phyloP scores from a whole-genome alignment of 371 early-diverging fungal species.

The Lichtheimia corymbifera region DNA sequence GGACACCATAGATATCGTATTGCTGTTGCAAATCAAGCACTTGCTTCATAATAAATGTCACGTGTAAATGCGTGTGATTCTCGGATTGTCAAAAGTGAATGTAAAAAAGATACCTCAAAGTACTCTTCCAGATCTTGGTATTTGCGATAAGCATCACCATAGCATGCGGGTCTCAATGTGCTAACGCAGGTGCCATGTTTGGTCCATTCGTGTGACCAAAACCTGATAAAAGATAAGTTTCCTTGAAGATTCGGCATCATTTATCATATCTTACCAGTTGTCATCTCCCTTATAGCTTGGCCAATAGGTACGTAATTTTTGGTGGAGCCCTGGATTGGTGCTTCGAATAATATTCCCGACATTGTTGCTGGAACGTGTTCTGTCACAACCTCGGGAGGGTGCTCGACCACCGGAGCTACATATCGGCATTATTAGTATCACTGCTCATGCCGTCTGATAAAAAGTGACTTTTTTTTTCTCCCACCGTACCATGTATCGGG shows the following conservation, averaged over 20 bases:
- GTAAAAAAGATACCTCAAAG: slow-evolving; percentile 35
- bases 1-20: slow-evolving; percentile 47
- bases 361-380: slow-evolving; percentile 19
- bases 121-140: slow-evolving; percentile 51
- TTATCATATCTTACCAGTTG: slow-evolving; percentile 22
- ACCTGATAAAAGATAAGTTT: slow-evolving; percentile 14
- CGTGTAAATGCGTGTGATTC: neutral
- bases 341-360: slow-evolving; percentile 24
- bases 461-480: neutral
- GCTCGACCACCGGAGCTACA: slow-evolving; percentile 32
- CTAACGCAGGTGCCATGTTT: slow-evolving; percentile 60
- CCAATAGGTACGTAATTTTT: slow-evolving; percentile 33
- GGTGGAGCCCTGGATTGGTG: slow-evolving; percentile 21
- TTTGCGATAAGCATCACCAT: slow-evolving; percentile 31
- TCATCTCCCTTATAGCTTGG: slow-evolving; percentile 40
- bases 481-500: slow-evolving; percentile 38
- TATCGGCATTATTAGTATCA: neutral
- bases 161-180: slow-evolving; percentile 47
- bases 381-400: slow-evolving; percentile 36
- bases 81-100: neutral
- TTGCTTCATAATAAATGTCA: slow-evolving; percentile 25
- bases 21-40: slow-evolving; percentile 38
- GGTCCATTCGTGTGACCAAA: slow-evolving; percentile 59
- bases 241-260: neutral
- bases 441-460: no score